Evolutionary conservation across 768 basidiomycete genomes (phyloP).

Genomic region (Boletus coccyginus): DNA sequence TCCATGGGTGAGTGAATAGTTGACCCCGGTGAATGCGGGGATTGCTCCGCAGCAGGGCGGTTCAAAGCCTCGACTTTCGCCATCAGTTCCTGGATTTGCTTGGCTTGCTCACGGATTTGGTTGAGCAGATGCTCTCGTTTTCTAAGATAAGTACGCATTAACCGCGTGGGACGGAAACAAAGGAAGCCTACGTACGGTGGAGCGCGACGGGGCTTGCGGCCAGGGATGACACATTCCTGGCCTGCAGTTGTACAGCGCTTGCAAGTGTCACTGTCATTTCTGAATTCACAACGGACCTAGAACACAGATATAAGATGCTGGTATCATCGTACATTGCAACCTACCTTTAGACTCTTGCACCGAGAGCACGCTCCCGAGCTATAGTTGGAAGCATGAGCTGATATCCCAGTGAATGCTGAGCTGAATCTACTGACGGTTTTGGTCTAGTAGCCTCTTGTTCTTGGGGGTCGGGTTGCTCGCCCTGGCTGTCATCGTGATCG

Average conservation of each 20-base stretch:
- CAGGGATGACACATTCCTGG: constrained; percentile 77
- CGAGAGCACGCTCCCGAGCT: constrained; percentile 65
- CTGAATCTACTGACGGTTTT: constrained; percentile 19
- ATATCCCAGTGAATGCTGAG: background rate
- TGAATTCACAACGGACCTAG: constrained; percentile 78
- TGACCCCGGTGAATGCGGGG: constrained; percentile 34
- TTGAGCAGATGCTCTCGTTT: constrained; percentile 80
- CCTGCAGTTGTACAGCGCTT: constrained; percentile 69
- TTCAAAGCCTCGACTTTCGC: constrained; percentile 55
- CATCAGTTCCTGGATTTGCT: constrained; percentile 72
- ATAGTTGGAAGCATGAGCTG: constrained; percentile 1
- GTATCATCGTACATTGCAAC: background rate
- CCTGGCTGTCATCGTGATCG: constrained; percentile 14
- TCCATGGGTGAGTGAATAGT: constrained; percentile 28
- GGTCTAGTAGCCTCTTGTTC: constrained; percentile 21
- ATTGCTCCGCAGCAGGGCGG: constrained; percentile 29
- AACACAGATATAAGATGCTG: constrained; percentile 10
- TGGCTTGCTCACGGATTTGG: constrained; percentile 72
- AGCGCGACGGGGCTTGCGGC: constrained; percentile 74
- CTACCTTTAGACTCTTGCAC: constrained; percentile 59
- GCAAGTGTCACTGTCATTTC: constrained; percentile 68
- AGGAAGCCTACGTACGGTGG: constrained; percentile 58
- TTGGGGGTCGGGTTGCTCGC: constrained; percentile 19
- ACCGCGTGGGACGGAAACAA: background rate
- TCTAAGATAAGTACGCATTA: constrained; percentile 34